Conservation (phyloP, 495 filamentous ascomycete genomes). For the Copromyces sp. region DNA sequence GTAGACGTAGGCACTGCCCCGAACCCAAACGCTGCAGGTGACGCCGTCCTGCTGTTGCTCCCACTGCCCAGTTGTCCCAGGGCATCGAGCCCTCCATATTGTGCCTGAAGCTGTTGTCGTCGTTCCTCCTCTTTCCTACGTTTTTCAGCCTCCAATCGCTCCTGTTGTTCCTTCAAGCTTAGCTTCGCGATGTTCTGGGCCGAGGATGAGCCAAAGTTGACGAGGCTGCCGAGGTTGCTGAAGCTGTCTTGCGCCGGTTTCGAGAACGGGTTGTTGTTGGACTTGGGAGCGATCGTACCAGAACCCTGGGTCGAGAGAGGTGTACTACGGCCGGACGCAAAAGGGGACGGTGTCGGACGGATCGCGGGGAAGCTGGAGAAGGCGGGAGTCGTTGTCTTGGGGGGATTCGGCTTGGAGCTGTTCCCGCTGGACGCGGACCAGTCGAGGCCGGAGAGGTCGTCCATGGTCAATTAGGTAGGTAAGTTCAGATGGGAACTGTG, state of each 20-base stretch:
- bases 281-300: conserved; percentile 36
- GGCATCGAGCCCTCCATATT: conserved; percentile 48
- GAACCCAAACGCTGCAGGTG: neutral
- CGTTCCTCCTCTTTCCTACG: conserved; percentile 64
- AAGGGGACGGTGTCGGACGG: conserved; percentile 49
- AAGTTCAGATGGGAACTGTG: neutral
- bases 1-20: conserved; percentile 29
- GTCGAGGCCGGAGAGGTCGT: conserved; percentile 43
- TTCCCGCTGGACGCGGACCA: conserved; percentile 36
- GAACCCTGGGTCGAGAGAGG: conserved; percentile 46
- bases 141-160: conserved; percentile 66
- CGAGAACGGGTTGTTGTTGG: conserved; percentile 34
- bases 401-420: conserved; percentile 29
- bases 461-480: conserved; percentile 27
- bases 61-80: neutral
- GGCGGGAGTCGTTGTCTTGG: conserved; percentile 32
- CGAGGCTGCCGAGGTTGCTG: conserved; percentile 74
- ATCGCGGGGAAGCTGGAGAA: conserved; percentile 47
- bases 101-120: conserved; percentile 54
- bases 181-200: conserved; percentile 60
- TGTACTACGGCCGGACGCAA: conserved; percentile 56
- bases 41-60: neutral
- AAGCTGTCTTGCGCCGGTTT: conserved; percentile 76
- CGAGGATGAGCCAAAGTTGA: conserved; percentile 51
- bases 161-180: conserved; percentile 77